Conservation (phyloP, 768 basidiomycete species). For the Vararia minispora region DNA sequence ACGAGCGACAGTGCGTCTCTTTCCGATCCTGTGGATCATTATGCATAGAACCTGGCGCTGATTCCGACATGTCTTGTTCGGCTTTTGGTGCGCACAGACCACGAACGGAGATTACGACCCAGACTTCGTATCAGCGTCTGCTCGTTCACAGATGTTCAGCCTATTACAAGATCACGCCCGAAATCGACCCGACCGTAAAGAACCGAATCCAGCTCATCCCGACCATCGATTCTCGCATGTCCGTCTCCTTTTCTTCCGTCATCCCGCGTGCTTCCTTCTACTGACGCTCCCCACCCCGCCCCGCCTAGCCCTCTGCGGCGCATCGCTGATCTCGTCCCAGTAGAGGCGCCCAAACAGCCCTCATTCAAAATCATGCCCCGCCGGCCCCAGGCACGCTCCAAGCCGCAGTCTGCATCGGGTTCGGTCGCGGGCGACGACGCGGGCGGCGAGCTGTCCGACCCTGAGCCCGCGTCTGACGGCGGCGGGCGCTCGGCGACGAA, state of each 20-base stretch:
- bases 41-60: slow-evolving; percentile 3
- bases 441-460: slow-evolving; percentile 68
- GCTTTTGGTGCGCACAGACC: slow-evolving; percentile 26
- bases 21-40: not conserved
- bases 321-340: slow-evolving; percentile 68
- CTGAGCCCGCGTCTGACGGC: slow-evolving; percentile 73
- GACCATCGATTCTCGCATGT: no score
- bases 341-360: slow-evolving; percentile 57
- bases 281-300: slow-evolving; percentile 12
- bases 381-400: slow-evolving; percentile 33
- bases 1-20: slow-evolving; percentile 52
- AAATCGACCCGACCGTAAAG: slow-evolving; percentile 55
- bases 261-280: slow-evolving; percentile 2
- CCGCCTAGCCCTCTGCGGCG: slow-evolving; percentile 51
- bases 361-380: slow-evolving; percentile 86
- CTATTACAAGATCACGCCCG: slow-evolving; percentile 67
- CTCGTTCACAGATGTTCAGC: slow-evolving; percentile 79
- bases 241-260: slow-evolving; percentile 33
- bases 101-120: slow-evolving; percentile 55
- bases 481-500: slow-evolving; percentile 60
- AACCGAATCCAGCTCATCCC: no score
- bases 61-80: slow-evolving; percentile 6
- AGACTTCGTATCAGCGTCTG: slow-evolving; percentile 75
- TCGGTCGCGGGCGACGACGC: slow-evolving; percentile 68
- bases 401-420: slow-evolving; percentile 57